Evolutionary conservation across 768 basidiomycete genomes (phyloP), one percentile per base, ranked within the genome.

Genomic region (Hirschioporus abietinus): DNA sequence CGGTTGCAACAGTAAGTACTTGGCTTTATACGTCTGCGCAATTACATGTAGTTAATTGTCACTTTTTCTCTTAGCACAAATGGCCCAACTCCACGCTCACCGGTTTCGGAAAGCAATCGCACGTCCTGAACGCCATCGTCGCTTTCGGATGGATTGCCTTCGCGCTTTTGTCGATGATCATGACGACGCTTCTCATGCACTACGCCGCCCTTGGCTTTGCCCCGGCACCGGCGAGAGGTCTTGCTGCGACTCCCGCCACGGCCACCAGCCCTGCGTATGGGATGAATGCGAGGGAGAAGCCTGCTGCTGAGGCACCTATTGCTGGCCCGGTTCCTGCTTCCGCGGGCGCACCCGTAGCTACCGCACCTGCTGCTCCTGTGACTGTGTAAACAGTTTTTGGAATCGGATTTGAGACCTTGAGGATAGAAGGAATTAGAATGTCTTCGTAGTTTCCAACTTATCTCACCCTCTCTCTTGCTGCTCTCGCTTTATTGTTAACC

Each of bases 1-100:
- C 60, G 1, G 30, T 61, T 23, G 60, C 60, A 18, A 61, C 60
- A 7, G 91, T 91, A 72, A 68, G 88, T 30, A 8, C 30, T 30
- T 8, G 2, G 8, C 30, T 2, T 79, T 52, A 52, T 60, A 4
- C 42, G 24, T 58, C 17, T 63, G n/a, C 7, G 17, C 5, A 6
- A 36, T 5, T 35, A 59, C 42, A 65, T 24, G 36, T 59, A 67
- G 0, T 63, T 64, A 25, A 64, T 18, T 35, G 57, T 63, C 24
- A 52, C 17, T 58, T 63, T 25, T 60, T 15, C 35, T 61, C 20
- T 24, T 74, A 70, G 75, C 24, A 61, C 23, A 61, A 61, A 24
- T 61, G 60, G 60, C 60, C 60, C 24, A 34, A 25, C 23, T 34
- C 25, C 5, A 12, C 15, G 1, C 30, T 18, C 17, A 61, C 30